A percentile compares a stretch with the other conserved stretches of the same genome.
Conservation (phyloP, 345 rosid genomes). For the Arabidopsis suecica region DNA sequence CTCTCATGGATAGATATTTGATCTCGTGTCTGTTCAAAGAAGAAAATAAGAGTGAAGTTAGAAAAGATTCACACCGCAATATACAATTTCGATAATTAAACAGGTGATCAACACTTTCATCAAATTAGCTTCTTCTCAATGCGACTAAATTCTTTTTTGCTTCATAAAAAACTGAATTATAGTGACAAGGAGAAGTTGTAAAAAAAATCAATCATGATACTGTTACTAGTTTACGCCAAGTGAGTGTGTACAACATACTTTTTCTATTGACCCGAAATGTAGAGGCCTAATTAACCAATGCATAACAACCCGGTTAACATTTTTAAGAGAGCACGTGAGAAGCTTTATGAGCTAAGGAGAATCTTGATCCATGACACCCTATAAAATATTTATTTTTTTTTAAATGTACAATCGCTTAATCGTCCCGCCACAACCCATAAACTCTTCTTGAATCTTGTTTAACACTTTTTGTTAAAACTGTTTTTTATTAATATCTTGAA, state of each 20-base stretch:
- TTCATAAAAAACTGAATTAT: no score
- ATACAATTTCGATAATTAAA: background rate
- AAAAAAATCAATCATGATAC: no score
- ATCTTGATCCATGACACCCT: background rate
- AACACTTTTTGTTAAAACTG: background rate
- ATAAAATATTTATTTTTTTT: no score
- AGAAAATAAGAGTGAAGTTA: background rate
- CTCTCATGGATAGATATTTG: background rate
- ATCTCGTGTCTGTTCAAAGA: background rate
- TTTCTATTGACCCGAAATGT: background rate
- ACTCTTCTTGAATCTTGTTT: background rate
- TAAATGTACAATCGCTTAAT: background rate
- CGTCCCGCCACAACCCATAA: background rate
- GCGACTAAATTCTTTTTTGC: no score
- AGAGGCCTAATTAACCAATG: background rate
- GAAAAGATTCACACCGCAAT: background rate
- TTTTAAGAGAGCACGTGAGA: no score
- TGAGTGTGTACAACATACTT: no score
- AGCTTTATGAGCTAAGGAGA: background rate
- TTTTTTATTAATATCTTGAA: background rate
- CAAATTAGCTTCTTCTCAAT: no score
- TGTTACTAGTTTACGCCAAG: no score
- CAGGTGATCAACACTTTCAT: background rate
- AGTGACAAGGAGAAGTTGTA: no score
- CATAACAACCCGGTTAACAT: no score